Evolutionary conservation across 768 basidiomycete species (phyloP).

Genomic region (Nevesoporus exiguus): DNA sequence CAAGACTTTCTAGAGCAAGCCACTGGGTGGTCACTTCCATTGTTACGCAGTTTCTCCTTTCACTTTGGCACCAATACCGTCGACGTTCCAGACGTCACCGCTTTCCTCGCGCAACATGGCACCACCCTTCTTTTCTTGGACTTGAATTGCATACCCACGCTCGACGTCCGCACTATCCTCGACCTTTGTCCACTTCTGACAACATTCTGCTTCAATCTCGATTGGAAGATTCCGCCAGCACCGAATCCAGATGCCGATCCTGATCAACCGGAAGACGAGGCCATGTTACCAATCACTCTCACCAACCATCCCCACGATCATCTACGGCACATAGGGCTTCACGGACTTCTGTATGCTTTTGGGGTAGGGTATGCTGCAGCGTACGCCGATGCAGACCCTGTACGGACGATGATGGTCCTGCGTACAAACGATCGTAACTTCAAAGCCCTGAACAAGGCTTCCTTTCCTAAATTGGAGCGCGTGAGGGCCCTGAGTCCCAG

Average conservation of each 20-base stretch:
- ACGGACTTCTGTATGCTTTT: constrained; percentile 67
- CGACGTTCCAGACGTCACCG: constrained; percentile 55
- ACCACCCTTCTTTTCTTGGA: constrained; percentile 59
- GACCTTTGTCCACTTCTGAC: constrained; percentile 60
- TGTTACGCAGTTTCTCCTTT: constrained; percentile 55
- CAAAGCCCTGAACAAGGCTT: constrained; percentile 44
- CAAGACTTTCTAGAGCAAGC: constrained; percentile 70
- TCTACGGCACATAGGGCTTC: constrained; percentile 62
- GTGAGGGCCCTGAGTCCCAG: constrained; percentile 56
- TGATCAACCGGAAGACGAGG: constrained; percentile 24
- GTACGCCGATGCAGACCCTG: constrained; percentile 39
- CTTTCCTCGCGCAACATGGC: constrained; percentile 62
- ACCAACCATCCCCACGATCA: constrained; percentile 52
- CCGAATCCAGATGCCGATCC: constrained; percentile 11
- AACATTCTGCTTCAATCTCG: constrained; percentile 69
- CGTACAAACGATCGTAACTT: constrained; percentile 68
- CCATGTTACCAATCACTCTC: constrained; percentile 37
- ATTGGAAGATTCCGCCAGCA: constrained; percentile 54
- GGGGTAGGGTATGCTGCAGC: constrained; percentile 54
- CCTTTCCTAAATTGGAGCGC: constrained; percentile 60
- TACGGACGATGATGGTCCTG: constrained; percentile 43
- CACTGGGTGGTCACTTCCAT: constrained; percentile 60
- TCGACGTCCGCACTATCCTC: constrained; percentile 58
- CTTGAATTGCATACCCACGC: constrained; percentile 51
- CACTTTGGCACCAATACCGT: constrained; percentile 37